Evolutionary conservation across 495 filamentous ascomycete genomes (phyloP).

Genomic region (Penicillium robsamsonii): DNA sequence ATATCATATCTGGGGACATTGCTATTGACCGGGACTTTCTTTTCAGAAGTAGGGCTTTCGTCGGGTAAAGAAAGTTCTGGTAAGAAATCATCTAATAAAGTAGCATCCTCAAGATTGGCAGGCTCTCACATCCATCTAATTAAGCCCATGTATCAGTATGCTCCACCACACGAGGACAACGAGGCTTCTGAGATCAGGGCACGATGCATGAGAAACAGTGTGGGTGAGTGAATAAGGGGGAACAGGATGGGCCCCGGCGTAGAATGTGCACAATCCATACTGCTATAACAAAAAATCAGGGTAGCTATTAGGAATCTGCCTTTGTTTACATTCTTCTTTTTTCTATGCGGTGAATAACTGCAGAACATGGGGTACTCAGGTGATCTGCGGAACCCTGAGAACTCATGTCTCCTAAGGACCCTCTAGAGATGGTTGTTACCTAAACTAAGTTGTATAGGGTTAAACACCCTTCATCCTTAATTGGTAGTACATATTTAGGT

Average conservation of each 20-base stretch:
- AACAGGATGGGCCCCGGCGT: no score
- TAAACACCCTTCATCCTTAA: neutral
- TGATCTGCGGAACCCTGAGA: no score
- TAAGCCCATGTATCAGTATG: neutral
- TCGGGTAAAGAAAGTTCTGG: neutral
- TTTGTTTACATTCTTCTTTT: no score
- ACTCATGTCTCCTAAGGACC: no score
- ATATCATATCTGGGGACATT: neutral
- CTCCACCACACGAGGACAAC: neutral
- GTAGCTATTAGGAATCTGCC: no score
- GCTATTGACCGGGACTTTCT: neutral
- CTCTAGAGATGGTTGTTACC: neutral
- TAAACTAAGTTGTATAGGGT: neutral
- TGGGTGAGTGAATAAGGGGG: no score
- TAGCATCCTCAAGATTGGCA: neutral
- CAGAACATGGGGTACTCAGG: no score
- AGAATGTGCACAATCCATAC: no score
- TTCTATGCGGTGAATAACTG: no score
- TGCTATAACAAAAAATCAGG: no score
- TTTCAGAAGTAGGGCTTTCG: neutral
- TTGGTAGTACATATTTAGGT: neutral
- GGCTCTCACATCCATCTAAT: neutral
- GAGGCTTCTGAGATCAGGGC: no score
- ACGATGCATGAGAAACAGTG: no score
- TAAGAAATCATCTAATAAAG: neutral